Conservation (phyloP, 2,329 filamentous ascomycete genomes). For the Arachnomyces sp. region DNA sequence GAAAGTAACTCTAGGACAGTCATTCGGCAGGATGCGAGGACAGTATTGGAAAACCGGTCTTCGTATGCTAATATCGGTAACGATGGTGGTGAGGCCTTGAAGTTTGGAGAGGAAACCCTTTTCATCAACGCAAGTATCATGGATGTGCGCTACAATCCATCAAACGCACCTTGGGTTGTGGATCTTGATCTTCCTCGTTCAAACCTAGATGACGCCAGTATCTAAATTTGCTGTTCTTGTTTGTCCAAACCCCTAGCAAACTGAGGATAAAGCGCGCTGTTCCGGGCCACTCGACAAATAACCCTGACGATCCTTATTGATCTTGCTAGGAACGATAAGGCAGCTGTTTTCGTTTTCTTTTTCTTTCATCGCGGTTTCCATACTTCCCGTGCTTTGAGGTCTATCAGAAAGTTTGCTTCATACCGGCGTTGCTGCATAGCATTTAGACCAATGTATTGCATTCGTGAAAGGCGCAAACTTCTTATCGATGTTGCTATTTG, state of each 20-base stretch:
- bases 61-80: slow-evolving; percentile 29
- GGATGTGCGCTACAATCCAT: slow-evolving; percentile 40
- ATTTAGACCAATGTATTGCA: too few relatives aligned
- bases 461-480: too few relatives aligned
- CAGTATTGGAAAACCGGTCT: slow-evolving; percentile 24
- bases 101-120: slow-evolving; percentile 45
- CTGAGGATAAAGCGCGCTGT: slow-evolving; percentile 3
- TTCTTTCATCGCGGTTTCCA: too few relatives aligned
- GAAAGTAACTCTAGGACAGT: slow-evolving; percentile 10
- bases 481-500: too few relatives aligned
- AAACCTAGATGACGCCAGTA: not conserved
- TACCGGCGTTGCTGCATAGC: too few relatives aligned
- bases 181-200: slow-evolving; percentile 43
- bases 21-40: slow-evolving; percentile 20
- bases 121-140: slow-evolving; percentile 55
- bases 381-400: too few relatives aligned
- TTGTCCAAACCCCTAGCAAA: slow-evolving; percentile 12
- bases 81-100: slow-evolving; percentile 23
- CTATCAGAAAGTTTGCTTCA: too few relatives aligned
- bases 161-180: slow-evolving; percentile 50
- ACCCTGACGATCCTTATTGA: too few relatives aligned
- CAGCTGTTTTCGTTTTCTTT: too few relatives aligned
- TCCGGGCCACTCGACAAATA: too few relatives aligned
- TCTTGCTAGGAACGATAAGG: too few relatives aligned
- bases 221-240: not conserved